Base-by-base conservation (phyloP, 352 stramenopile species). In the Phytophthora pisi region DNA sequence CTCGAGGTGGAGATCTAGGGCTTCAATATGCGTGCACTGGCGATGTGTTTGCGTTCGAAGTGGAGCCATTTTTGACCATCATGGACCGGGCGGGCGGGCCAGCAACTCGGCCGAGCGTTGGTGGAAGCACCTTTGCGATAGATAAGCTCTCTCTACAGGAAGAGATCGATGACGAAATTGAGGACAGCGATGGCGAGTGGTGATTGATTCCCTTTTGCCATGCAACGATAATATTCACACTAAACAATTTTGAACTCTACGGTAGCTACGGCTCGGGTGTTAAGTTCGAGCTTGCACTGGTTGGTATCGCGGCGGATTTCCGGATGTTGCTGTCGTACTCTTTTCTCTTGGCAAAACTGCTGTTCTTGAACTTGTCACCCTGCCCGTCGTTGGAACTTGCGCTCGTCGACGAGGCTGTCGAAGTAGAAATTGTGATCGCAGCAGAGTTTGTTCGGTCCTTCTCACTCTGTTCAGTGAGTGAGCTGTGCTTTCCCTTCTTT, bases 321-420 rank as follows among this genome's bases (percentile, higher is more conserved):
- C 84, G 66, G 51, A 92, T 89, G 20, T 68, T 65, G n/a, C 78
- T 79, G 47, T 90, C 84, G 57, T 92, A 92, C 64, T 92, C 84
- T 67, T 84, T 83, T 43, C 84, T 73, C 28, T 79, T 74, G 5
- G 78, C 82, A 61, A 92, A 92, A 61, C 84, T 92, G 57, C 84
- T 92, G 47, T 84, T 85, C 57, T 88, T 90, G 51, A 91, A 79
- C 26, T 83, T 84, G 30, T 89, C 83, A 23, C 62, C 40, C 60
- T 70, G 42, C 10, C 45, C 50, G 26, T 57, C 55, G n/a, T 15
- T 61, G 18, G 26, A 28, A 49, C 28, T 57, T 26, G 18, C 26
- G 51, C 13, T 47, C 43, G 51, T 31, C 9, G 46, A 31, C 16
- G 26, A 40, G 26, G 49, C 57, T 40, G 40, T 40, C 10, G 61